Base-by-base conservation (phyloP, 176 grass and related monocot genomes). In the Microstegium vimineum region DNA sequence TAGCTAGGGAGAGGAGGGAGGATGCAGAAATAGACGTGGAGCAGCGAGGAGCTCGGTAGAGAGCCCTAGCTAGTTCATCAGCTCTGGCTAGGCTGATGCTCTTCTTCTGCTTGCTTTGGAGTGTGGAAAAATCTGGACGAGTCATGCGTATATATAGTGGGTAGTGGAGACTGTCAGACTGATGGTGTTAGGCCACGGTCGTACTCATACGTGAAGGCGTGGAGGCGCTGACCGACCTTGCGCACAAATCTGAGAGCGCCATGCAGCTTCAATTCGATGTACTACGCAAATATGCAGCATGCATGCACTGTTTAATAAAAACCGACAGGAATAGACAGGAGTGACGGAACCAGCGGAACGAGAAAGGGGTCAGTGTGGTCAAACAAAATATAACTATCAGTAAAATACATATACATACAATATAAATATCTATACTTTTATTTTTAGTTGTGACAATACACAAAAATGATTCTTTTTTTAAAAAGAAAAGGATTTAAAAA, bases 141-240 rank as follows among this genome's bases (percentile, higher is more conserved):
- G 60, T 80, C 60, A 15, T 3, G 0, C 61, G 1, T 28, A 42
- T 81, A 71, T 82, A 86, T 76, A 87, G 42, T 26, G 38, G 3
- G 5, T 6, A 1, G 1, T 22, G 5, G 7, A n/a, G n/a, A n/a
- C n/a, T n/a, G n/a, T n/a, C n/a, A 49, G 10, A 10, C 37, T 32
- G 26, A 40, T 43, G 23, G 49, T 60, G 49, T 85, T 81, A 81
- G 87, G 87, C 33, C 70, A 69, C 38, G 22, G 22, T 57, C 54
- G 22, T 57, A n/a, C n/a, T n/a, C n/a, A n/a, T n/a, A n/a, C n/a
- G 54, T 25, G n/a, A 10, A 57, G 54, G 2, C 22, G 54, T 23
- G 54, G 54, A 74, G 46, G 41, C 43, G 60, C 86, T 83, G 59
- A 80, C 61, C 75, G 26, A 78, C 34, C 68, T 17, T 25, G 81